phyloP scores from a whole-genome alignment of 2,329 filamentous ascomycete genomes.

The Penicillium brevicompactum region DNA sequence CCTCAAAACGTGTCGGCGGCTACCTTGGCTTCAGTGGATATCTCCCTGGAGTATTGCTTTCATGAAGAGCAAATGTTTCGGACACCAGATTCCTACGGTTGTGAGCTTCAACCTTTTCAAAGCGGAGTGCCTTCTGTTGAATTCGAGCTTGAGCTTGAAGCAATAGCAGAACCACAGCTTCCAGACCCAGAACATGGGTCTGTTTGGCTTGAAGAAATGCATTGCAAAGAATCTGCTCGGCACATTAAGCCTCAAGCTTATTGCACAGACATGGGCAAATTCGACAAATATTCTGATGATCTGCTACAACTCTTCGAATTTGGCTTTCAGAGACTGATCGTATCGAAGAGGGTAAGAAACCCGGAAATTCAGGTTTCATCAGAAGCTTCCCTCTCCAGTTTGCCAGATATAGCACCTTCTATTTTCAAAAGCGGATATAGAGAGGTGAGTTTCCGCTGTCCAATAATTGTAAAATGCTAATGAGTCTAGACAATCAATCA shows the following conservation, averaged over 20 bases:
- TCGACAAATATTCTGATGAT: not conserved
- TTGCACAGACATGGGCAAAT: not conserved
- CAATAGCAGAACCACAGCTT: not conserved
- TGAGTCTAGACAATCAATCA: constrained; percentile 37
- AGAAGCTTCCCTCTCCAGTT: constrained; percentile 9
- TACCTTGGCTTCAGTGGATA: constrained; percentile 23
- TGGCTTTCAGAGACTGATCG: constrained; percentile 28
- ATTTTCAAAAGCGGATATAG: constrained; percentile 35
- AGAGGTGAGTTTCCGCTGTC: constrained; percentile 23
- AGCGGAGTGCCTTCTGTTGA: not conserved
- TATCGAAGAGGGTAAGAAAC: constrained; percentile 4
- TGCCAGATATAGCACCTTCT: constrained; percentile 31
- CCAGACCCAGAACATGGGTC: not conserved
- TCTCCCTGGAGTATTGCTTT: constrained; percentile 21
- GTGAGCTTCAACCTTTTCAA: too few species aligned
- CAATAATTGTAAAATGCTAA: not conserved
- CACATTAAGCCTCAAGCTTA: not conserved
- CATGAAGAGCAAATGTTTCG: not conserved
- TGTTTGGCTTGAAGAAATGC: not conserved
- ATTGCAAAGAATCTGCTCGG: not conserved
- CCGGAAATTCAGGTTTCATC: not conserved
- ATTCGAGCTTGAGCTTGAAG: not conserved
- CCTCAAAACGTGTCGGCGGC: constrained; percentile 18
- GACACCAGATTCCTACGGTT: too few species aligned
- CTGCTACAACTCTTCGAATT: constrained; percentile 27